Evolutionary conservation across 371 early-diverging fungal genomes (phyloP), one percentile per base, ranked within the genome.

Genomic region (Capniomyces stellatus): DNA sequence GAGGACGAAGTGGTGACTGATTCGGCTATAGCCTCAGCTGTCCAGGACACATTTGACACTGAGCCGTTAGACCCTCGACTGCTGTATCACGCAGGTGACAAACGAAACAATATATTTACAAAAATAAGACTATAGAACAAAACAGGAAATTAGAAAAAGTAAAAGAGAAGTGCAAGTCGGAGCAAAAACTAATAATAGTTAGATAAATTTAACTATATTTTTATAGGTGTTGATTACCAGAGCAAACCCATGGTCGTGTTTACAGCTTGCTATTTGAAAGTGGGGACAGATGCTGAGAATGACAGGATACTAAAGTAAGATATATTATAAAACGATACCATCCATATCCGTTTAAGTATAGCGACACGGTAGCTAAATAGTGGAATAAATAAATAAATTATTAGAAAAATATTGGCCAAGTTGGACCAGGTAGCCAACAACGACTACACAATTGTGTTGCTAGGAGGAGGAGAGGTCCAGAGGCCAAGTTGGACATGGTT

Each of bases 401-500:
- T 10, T 35, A 35, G 35, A 15, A 35, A 35, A 35, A 35, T 35
- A 35, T 35, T 35, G 35, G 35, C 6, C 6, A 35, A 35, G 35
- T 6, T 35, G 15, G 10, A 35, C 6, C 56, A 54, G 49, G 81
- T 86, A 68, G 91, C 87, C 15, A 87, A 89, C 54, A 85, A 75
- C 55, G 89, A 87, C 54, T 92, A 89, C 64, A 79, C 83, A 1
- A 64, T 89, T 2, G 83, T 90, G 0, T 71, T 91, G 55, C 87
- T 93, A 59, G 74, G 87, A 4, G 81, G 83, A 25, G 88, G 84
- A 22, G 82, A 82, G 8, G 55, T 71, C 24, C 76, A 85, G 65
- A 76, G 81, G 30, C 92, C 92, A 31, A 73, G 77, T 1, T 82
- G 87, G 85, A 58, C 74, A 41, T 94, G 92, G 92, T 65, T 91